A percentile compares a stretch with the other conserved stretches of the same genome.
These are phyloP conservation scores for Globisporangium nagaii DNA, from an alignment of 352 stramenopile genomes.

Conservation along the genomic window DNA sequence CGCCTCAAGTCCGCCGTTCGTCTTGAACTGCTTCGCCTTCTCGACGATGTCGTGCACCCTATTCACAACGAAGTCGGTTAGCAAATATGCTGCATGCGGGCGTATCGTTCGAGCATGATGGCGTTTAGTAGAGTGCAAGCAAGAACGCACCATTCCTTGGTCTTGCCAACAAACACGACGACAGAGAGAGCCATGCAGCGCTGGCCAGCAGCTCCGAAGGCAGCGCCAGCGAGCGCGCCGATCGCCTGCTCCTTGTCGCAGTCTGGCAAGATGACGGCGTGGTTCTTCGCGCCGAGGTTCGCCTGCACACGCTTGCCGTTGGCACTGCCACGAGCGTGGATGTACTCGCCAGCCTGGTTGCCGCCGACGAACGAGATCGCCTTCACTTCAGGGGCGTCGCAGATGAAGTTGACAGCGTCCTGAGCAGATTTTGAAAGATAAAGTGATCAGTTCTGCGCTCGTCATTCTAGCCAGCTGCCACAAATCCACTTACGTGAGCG, in stretches of 20 bases:
- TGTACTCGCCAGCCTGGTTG: constrained; percentile 93
- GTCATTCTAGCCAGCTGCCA: not conserved
- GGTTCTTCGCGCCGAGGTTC: constrained; percentile 98
- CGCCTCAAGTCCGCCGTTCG: constrained; percentile 82
- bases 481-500: constrained; percentile 37
- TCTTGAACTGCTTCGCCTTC: constrained; percentile 88
- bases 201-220: constrained; percentile 96
- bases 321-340: constrained; percentile 80
- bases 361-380: constrained; percentile 96
- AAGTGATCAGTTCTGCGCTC: not conserved
- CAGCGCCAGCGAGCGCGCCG: constrained; percentile 85
- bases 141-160: constrained; percentile 71
- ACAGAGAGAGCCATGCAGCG: constrained; percentile 97
- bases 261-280: constrained; percentile 95
- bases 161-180: constrained; percentile 94
- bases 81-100: constrained; percentile 4
- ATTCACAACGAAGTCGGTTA: not conserved
- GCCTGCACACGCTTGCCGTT: constrained; percentile 94
- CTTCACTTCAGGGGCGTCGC: constrained; percentile 90
- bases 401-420: constrained; percentile 94
- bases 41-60: constrained; percentile 87
- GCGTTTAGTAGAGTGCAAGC: not conserved
- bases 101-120: not conserved
- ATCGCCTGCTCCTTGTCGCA: constrained; percentile 88
- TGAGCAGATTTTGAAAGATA: constrained; percentile 17